phyloP scores from a whole-genome alignment of 73 alveolate genomes.

The Paramecium sonneborni region DNA sequence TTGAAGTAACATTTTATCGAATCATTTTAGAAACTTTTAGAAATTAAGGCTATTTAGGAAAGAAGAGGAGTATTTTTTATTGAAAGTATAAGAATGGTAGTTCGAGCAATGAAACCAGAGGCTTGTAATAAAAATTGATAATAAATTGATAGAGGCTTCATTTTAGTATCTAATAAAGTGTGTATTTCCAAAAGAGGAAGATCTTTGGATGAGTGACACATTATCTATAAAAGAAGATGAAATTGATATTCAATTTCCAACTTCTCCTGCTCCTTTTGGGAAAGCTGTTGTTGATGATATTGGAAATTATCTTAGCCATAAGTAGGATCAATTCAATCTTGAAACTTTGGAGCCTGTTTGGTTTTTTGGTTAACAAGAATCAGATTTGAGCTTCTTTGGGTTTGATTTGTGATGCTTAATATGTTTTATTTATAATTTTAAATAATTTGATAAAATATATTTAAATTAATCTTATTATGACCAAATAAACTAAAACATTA shows the following conservation, averaged over 20 bases:
- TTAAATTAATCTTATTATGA: not conserved
- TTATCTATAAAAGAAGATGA: not conserved
- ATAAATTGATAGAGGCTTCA: not conserved
- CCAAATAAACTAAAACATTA: not conserved
- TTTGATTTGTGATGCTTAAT: not conserved
- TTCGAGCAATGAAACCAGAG: not conserved
- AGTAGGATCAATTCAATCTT: not conserved
- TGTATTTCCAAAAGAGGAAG: not conserved
- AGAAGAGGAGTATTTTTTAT: not conserved
- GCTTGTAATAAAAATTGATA: not conserved
- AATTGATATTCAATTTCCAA: not conserved
- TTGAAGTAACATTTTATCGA: not conserved
- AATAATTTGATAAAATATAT: not conserved
- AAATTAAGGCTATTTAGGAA: not conserved
- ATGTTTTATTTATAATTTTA: not conserved
- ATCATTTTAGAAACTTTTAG: not conserved
- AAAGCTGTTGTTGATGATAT: not conserved
- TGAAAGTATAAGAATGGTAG: not conserved
- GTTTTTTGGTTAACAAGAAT: not conserved
- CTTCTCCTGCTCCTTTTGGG: not conserved
- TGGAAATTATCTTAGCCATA: not conserved
- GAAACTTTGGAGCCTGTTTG: constrained; percentile 1
- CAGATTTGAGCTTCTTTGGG: not conserved
- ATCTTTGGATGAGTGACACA: not conserved
- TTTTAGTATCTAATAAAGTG: not conserved